Percentiles rank a stretch among this genome's conserved stretches.
These are phyloP conservation scores for Fusarium humuli DNA, from an alignment of 2,329 filamentous ascomycete species.

Conservation along the genomic window DNA sequence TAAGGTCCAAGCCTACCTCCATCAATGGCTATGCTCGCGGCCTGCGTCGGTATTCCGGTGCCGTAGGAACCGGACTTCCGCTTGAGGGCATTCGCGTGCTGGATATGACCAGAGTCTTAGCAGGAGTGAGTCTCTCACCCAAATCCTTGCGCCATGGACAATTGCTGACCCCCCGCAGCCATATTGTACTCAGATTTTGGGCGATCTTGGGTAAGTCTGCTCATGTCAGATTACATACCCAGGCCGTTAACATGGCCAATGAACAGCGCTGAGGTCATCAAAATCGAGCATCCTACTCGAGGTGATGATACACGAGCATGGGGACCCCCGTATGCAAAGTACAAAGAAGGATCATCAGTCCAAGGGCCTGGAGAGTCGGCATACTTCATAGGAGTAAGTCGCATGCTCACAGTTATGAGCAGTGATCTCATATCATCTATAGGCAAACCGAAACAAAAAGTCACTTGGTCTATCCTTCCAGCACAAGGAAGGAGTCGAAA, in stretches of 20 bases:
- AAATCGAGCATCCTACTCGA: constrained; percentile 91
- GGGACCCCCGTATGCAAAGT: constrained; percentile 93
- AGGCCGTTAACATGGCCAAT: constrained; percentile 20
- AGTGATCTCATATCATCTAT: constrained; percentile 27
- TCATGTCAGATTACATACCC: constrained; percentile 3
- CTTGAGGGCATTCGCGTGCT: constrained; percentile 88
- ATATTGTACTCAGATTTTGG: constrained; percentile 96
- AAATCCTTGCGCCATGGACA: not conserved
- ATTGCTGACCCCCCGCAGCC: constrained; percentile 67
- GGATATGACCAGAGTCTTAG: constrained; percentile 96
- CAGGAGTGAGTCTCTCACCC: constrained; percentile 75
- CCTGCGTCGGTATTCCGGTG: constrained; percentile 49
- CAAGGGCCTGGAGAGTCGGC: constrained; percentile 89
- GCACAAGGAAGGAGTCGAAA: constrained; percentile 82
- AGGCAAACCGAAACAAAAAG: constrained; percentile 98
- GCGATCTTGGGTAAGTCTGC: constrained; percentile 84
- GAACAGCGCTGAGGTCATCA: constrained; percentile 90
- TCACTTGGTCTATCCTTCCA: constrained; percentile 93
- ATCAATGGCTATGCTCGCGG: constrained; percentile 34
- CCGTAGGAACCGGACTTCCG: constrained; percentile 61
- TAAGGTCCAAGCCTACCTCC: constrained; percentile 28
- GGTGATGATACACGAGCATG: constrained; percentile 96
- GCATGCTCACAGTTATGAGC: not conserved
- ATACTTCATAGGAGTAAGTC: constrained; percentile 87
- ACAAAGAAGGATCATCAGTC: constrained; percentile 68